Base-by-base conservation (phyloP, 1,139 yeast species). In the Lodderomyces beijingensis region DNA sequence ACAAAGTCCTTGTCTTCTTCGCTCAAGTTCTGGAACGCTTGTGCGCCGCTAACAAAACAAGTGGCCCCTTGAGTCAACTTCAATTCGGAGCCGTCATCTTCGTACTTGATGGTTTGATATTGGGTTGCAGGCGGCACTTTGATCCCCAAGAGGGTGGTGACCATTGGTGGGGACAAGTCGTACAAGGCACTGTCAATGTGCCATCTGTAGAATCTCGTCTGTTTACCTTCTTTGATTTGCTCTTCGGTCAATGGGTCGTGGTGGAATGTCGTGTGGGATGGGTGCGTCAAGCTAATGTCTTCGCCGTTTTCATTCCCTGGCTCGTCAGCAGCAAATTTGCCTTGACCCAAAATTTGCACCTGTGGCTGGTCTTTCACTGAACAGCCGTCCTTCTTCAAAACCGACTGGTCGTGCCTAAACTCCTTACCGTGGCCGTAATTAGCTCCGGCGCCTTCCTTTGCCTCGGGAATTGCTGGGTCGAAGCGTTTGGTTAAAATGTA, bases 161-260 rank as follows among this genome's bases (percentile, higher is more conserved):
- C 85, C 45, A 81, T 71, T 20, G 95, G 95, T 18, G 95, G 95
- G 6, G 89, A 77, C 47, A 85, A 69, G 22, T 77, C 95, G 49
- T 86, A 86, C 32, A 86, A 70, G 4, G 95, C 95, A 29, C 91
- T 81, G 58, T 86, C 95, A 46, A 86, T 84, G 59, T 86, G 95
- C 95, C 95, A 86, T 61, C 95, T 76, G 71, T 85, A 86, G 55
- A 80, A 86, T 45, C 93, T 70, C 1, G 95, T 86, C 55, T 72
- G 71, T 36, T 79, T 75, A 19, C 73, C 64, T 3, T 70, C 70
- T 35, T 63, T 65, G 46, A 82, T 75, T 42, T 83, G 77, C 20
- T 73, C 72, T 18, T 72, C 70, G n/a, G 78, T 64, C 42, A 86
- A 69, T 1, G 79, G 70, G 13, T 69, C 61, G 44, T 79, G 79